These are phyloP conservation scores for Eucalyptus albens DNA, from an alignment of 345 rosid genomes.

Conservation along the genomic window DNA sequence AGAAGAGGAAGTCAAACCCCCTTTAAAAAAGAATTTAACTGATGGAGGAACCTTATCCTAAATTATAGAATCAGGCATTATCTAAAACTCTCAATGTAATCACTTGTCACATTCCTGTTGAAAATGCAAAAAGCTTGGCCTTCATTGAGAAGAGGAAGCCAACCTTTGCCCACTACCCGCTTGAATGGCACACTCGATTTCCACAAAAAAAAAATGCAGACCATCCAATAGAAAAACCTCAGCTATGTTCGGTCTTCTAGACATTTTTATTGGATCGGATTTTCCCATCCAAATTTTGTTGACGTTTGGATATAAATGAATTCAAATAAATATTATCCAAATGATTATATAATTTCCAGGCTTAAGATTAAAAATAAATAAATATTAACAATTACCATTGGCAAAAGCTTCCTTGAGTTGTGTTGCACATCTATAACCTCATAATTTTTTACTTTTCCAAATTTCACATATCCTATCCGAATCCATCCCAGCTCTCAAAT, in stretches of 20 bases:
- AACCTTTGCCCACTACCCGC: background rate
- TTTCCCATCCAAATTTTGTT: background rate
- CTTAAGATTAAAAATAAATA: no score
- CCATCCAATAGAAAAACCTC: background rate
- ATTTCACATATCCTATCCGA: no score
- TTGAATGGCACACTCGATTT: background rate
- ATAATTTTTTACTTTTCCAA: background rate
- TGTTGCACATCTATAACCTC: background rate
- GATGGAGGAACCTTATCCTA: background rate
- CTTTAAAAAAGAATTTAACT: background rate
- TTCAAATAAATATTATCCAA: no score
- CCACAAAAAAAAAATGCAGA: background rate
- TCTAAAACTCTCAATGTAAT: background rate
- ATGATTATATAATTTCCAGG: no score
- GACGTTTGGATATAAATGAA: background rate
- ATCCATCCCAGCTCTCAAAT: rapidly evolving
- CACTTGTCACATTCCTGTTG: background rate
- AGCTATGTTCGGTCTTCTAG: rapidly evolving
- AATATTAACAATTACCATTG: no score
- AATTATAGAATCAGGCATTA: background rate
- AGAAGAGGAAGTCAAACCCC: background rate
- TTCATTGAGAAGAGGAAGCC: background rate
- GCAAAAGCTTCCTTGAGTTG: background rate
- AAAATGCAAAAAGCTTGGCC: background rate
- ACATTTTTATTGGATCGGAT: background rate